Conservation (phyloP, 1,284 basidiomycete species). For the Sanghuangporus weigelae region DNA sequence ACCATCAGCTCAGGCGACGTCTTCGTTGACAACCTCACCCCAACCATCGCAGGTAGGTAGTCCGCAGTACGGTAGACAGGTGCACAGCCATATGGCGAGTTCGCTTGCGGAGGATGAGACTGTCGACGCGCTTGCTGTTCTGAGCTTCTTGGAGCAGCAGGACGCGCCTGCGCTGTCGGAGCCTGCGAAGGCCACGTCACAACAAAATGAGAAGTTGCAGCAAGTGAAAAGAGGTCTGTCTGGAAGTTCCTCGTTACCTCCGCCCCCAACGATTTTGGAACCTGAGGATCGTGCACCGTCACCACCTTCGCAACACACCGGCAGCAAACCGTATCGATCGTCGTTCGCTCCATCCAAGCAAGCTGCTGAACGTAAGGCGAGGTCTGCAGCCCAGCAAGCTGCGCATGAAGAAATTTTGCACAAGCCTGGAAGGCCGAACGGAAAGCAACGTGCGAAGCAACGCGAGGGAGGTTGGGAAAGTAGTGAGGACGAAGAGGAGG, state of each 20-base stretch:
- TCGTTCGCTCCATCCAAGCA: constrained; percentile 82
- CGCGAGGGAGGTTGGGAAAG: constrained; percentile 53
- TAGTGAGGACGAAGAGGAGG: constrained; percentile 70
- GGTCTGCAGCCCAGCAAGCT: constrained; percentile 75
- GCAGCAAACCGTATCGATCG: constrained; percentile 48
- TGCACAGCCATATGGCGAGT: constrained; percentile 10
- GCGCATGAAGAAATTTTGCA: constrained; percentile 69
- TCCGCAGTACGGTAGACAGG: neutral
- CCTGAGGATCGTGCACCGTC: constrained; percentile 17
- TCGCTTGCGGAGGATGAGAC: constrained; percentile 40
- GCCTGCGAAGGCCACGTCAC: constrained; percentile 17
- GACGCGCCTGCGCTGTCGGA: constrained; percentile 29
- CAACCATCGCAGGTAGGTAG: neutral
- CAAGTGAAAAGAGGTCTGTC: constrained; percentile 19
- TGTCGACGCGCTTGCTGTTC: constrained; percentile 69
- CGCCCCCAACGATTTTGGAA: constrained; percentile 13
- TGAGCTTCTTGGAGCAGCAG: constrained; percentile 65
- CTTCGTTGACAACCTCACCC: neutral
- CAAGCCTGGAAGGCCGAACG: constrained; percentile 66
- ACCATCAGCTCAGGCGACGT: neutral
- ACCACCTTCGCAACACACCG: neutral
- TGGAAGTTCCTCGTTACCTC: neutral
- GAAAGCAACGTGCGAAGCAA: constrained; percentile 44
- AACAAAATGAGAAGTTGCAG: neutral
- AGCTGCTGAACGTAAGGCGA: constrained; percentile 78